Conservation (phyloP, 2,329 filamentous ascomycete species). For the Thermoascus crustaceus region DNA sequence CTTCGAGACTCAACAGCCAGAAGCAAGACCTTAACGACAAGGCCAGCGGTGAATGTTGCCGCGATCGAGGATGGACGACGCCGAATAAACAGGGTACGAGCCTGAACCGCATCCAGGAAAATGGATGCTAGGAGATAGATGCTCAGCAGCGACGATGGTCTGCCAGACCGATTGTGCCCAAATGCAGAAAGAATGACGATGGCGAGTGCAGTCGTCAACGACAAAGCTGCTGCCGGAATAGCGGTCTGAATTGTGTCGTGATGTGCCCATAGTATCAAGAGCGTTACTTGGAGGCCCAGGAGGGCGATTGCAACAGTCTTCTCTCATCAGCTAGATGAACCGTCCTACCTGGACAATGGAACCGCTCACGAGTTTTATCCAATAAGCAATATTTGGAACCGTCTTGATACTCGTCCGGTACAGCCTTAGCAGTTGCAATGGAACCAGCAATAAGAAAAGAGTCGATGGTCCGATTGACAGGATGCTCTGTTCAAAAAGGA, state of each 20-base stretch:
- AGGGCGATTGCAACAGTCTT: slow-evolving; percentile 6
- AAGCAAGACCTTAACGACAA: slow-evolving; percentile 34
- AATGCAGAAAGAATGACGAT: slow-evolving; percentile 6
- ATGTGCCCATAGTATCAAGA: slow-evolving; percentile 11
- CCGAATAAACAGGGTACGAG: slow-evolving; percentile 29
- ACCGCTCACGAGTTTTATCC: slow-evolving; percentile 2
- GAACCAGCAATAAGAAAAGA: slow-evolving; percentile 16
- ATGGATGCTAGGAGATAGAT: slow-evolving; percentile 36
- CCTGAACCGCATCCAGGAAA: slow-evolving; percentile 34
- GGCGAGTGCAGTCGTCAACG: slow-evolving; percentile 2
- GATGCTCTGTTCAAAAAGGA: slow-evolving; percentile 25
- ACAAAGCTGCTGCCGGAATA: slow-evolving; percentile 4
- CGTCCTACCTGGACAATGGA: background rate
- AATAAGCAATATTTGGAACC: background rate
- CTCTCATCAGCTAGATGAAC: background rate
- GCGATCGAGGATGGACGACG: slow-evolving; percentile 22
- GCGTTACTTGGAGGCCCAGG: slow-evolving; percentile 15
- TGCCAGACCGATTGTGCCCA: slow-evolving; percentile 17
- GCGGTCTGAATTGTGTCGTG: background rate
- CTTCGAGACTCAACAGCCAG: slow-evolving; percentile 35
- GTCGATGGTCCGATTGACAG: slow-evolving; percentile 17
- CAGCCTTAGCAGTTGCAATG: slow-evolving; percentile 14
- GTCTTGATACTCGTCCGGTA: slow-evolving; percentile 4
- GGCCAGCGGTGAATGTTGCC: slow-evolving; percentile 26
- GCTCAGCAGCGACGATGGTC: slow-evolving; percentile 19